Evolutionary conservation across 106 monocot species (phyloP), one percentile per base, ranked within the genome.

Genomic region (Dactylorhiza incarnata): DNA sequence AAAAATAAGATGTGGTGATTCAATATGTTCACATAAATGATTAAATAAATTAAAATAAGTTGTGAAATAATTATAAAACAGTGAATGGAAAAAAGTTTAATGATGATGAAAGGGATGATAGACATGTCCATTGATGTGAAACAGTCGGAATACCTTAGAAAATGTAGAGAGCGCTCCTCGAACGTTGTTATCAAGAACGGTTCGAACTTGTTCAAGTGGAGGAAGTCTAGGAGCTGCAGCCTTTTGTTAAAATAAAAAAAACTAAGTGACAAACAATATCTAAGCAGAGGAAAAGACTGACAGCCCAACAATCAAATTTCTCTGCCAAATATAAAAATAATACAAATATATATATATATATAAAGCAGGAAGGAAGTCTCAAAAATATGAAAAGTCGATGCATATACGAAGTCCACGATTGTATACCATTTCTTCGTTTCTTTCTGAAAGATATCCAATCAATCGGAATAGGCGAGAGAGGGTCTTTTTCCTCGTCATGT

Each of bases 131-230:
- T 62, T 62, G 22, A 22, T 62, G 61, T 62, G 19, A 65, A 59
- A 1, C n/a, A 22, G 37, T 37, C 3, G 37, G 11, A 49, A 19
- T 58, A 93, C 93, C 86, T 82, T 75, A 72, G 95, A 95, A 72
- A 85, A 79, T 73, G 91, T 89, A 78, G 95, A 89, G 16, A 95
- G 87, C 74, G 86, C 76, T 20, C 89, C 95, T 10, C 91, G 78
- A 59, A 63, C 46, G 75, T 78, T 86, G 54, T 22, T 55, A 71
- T 86, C 72, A 74, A 95, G 84, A 15, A 92, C 73, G 1, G 91
- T 95, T 51, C 84, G 78, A 68, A 87, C 78, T 82, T 95, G 89
- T 16, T 87, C 89, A 73, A 87, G 48, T 61, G 91, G 89, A 24
- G 91, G 61, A 59, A 95, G 85, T 53, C 83, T 87, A 80, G 85